These are phyloP conservation scores for Pinus tabuliformis DNA, from an alignment of 75 land plant genomes.

Conservation along the genomic window DNA sequence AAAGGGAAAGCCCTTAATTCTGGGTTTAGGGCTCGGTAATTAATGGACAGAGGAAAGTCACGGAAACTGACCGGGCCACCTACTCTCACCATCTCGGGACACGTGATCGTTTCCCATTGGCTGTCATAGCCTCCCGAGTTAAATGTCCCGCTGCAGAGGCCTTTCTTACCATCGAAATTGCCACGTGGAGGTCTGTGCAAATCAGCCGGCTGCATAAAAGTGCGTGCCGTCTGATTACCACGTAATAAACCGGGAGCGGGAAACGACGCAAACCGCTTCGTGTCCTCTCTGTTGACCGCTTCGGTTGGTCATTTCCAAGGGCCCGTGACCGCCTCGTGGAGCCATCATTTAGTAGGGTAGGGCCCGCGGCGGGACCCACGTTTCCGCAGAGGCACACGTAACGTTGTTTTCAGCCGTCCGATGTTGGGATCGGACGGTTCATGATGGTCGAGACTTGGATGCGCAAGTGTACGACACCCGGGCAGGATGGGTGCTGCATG, in stretches of 20 bases:
- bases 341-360: background rate
- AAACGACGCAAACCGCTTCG: background rate
- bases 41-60: background rate
- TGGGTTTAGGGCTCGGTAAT: background rate
- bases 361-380: background rate
- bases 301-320: background rate
- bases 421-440: background rate
- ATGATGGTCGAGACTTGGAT: background rate
- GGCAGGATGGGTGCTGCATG: conserved; percentile 8
- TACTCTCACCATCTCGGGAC: background rate
- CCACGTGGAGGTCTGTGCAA: background rate
- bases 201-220: background rate
- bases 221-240: background rate
- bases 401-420: background rate
- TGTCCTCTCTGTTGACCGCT: background rate
- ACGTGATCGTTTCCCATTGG: background rate
- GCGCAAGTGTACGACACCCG: background rate
- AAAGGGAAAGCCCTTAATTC: background rate
- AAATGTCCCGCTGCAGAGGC: background rate
- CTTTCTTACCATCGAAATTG: background rate
- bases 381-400: background rate
- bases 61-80: conserved; percentile 1
- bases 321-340: background rate
- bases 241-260: background rate
- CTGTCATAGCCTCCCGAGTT: background rate